phyloP scores from a whole-genome alignment of 495 filamentous ascomycete species.

The Tuber microsphaerosporum region DNA sequence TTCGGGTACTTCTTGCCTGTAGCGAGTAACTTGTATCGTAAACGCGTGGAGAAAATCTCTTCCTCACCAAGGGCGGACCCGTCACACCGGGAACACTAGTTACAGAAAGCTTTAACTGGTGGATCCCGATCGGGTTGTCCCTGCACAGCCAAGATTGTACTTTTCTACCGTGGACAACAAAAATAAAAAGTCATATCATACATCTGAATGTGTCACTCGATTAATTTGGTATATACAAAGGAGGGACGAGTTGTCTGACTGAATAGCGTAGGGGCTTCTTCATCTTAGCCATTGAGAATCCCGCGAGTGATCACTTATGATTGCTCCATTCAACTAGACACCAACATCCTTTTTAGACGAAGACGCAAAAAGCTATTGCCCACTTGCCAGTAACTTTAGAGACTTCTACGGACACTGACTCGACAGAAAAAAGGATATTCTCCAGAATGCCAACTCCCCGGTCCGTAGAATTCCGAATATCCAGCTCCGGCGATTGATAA shows the following conservation, averaged over 20 bases:
- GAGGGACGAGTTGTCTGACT: no score
- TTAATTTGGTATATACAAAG: not conserved
- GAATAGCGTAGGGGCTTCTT: no score
- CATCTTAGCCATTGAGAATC: not conserved
- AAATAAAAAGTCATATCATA: not conserved
- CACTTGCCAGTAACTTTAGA: not conserved
- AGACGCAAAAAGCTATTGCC: not conserved
- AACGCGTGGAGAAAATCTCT: not conserved
- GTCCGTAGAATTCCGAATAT: not conserved
- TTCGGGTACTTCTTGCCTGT: no score
- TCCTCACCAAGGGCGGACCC: not conserved
- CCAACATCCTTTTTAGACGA: not conserved
- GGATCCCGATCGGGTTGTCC: not conserved
- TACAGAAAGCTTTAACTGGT: not conserved
- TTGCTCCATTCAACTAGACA: not conserved
- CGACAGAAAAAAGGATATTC: not conserved
- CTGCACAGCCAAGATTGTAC: not conserved
- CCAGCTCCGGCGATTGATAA: not conserved
- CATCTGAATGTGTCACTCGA: not conserved
- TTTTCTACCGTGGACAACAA: no score
- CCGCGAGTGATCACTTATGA: not conserved
- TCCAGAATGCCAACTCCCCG: not conserved
- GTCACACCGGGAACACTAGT: not conserved
- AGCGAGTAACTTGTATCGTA: no score
- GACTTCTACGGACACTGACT: not conserved